A percentile compares a stretch with the other conserved stretches of the same genome.
These are phyloP conservation scores for Hibiscus tridactylites DNA, from an alignment of 345 rosid genomes.

Conservation along the genomic window DNA sequence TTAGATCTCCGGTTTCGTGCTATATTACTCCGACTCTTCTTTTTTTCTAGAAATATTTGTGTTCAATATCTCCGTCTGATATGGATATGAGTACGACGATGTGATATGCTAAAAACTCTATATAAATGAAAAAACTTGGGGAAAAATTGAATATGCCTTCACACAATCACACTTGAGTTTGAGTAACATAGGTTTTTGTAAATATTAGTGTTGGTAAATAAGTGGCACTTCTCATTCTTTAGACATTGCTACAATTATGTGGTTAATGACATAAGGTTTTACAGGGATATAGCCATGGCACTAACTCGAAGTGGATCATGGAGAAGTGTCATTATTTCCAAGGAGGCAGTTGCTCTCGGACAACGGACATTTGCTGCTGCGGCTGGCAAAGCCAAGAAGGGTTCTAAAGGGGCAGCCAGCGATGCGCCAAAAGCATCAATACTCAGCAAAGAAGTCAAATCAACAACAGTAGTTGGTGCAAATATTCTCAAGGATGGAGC, in stretches of 20 bases:
- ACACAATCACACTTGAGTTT: too few species aligned
- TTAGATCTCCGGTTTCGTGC: background rate
- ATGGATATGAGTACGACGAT: background rate
- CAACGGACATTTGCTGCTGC: conserved; percentile 54
- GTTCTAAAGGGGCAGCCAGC: conserved; percentile 57
- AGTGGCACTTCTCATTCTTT: background rate
- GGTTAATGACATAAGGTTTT: background rate
- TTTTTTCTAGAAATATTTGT: background rate
- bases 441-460: conserved; percentile 77
- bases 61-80: background rate
- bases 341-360: conserved; percentile 28
- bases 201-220: background rate
- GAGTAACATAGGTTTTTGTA: background rate
- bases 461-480: conserved; percentile 76
- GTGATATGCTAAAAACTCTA: background rate
- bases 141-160: too few species aligned
- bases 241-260: background rate
- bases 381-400: conserved; percentile 58
- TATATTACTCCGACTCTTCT: background rate
- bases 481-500: conserved; percentile 87
- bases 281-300: conserved; percentile 35
- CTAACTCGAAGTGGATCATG: conserved; percentile 33
- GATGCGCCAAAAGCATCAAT: conserved; percentile 69
- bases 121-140: too few species aligned
- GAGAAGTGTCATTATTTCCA: conserved; percentile 22